Evolutionary conservation across 805 yeast genomes (phyloP).

Genomic region (Spathaspora passalidarum): DNA sequence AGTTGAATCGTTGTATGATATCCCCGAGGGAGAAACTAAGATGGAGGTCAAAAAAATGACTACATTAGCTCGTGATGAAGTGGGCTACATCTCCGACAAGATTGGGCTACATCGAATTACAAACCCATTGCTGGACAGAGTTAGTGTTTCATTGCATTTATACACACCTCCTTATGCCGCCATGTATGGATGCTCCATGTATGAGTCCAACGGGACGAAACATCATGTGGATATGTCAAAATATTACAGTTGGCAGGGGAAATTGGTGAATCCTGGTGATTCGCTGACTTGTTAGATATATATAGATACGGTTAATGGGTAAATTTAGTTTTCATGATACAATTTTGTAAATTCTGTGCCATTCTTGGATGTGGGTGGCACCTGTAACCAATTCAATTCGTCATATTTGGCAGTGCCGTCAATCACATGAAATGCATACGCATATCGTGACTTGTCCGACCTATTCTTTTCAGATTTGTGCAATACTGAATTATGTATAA

Average conservation of each 20-base stretch:
- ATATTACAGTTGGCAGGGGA: slow-evolving; percentile 62
- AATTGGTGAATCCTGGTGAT: slow-evolving; percentile 23
- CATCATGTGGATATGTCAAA: slow-evolving; percentile 58
- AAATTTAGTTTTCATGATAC: slow-evolving; percentile 11
- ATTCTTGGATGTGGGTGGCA: slow-evolving; percentile 58
- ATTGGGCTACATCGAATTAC: slow-evolving; percentile 65
- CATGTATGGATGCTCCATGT: slow-evolving; percentile 51
- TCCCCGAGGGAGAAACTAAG: slow-evolving; percentile 36
- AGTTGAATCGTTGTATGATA: slow-evolving; percentile 53
- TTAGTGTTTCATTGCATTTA: slow-evolving; percentile 63
- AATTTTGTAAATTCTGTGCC: slow-evolving; percentile 58
- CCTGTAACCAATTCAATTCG: slow-evolving; percentile 70
- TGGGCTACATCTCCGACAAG: slow-evolving; percentile 62
- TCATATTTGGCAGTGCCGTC: slow-evolving; percentile 67
- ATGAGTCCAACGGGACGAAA: slow-evolving; percentile 48
- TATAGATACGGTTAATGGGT: neutral
- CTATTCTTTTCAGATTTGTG: slow-evolving; percentile 67
- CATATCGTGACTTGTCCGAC: slow-evolving; percentile 59
- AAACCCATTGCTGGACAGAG: slow-evolving; percentile 41
- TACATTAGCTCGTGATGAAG: slow-evolving; percentile 37
- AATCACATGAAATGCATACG: slow-evolving; percentile 77
- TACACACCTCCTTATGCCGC: slow-evolving; percentile 78
- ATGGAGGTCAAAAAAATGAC: slow-evolving; percentile 26
- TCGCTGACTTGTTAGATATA: slow-evolving; percentile 19
- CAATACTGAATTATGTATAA: slow-evolving; percentile 68